These are phyloP conservation scores for Fusarium brevicatenulatum DNA, from an alignment of 2,329 filamentous ascomycete species.

Conservation along the genomic window DNA sequence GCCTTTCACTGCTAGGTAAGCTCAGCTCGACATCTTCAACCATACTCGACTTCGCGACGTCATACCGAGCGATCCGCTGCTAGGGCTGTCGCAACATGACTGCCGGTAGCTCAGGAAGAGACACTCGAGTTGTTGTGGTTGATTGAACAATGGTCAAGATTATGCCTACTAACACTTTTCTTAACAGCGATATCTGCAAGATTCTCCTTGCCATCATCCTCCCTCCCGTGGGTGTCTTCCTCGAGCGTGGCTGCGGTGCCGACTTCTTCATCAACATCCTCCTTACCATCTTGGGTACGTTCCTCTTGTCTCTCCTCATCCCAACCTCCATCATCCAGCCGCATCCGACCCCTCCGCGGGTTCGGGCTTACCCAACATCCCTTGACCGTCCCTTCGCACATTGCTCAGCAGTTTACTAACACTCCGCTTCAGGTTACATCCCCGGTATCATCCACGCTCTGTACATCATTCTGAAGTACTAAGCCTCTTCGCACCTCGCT, in stretches of 20 bases:
- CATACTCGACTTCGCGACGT: slow-evolving; percentile 10
- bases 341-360: slow-evolving; percentile 54
- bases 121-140: not conserved
- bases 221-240: slow-evolving; percentile 91
- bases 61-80: slow-evolving; percentile 37
- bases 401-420: slow-evolving; percentile 27
- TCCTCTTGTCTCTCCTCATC: not conserved
- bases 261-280: slow-evolving; percentile 94
- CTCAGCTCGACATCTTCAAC: slow-evolving; percentile 39
- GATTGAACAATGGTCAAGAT: not conserved
- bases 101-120: not conserved
- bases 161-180: slow-evolving; percentile 12
- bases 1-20: slow-evolving; percentile 70
- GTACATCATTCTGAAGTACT: slow-evolving; percentile 94
- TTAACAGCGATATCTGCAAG: slow-evolving; percentile 66
- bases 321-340: slow-evolving; percentile 2
- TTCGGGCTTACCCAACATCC: slow-evolving; percentile 7
- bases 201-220: slow-evolving; percentile 89
- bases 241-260: slow-evolving; percentile 88
- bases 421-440: slow-evolving; percentile 61
- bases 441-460: slow-evolving; percentile 92
- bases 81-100: slow-evolving; percentile 5
- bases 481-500: slow-evolving; percentile 48
- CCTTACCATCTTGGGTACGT: slow-evolving; percentile 76
- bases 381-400: not conserved